Conservation (phyloP, 2,329 filamentous ascomycete genomes). For the Aspergillus eucalypticola region DNA sequence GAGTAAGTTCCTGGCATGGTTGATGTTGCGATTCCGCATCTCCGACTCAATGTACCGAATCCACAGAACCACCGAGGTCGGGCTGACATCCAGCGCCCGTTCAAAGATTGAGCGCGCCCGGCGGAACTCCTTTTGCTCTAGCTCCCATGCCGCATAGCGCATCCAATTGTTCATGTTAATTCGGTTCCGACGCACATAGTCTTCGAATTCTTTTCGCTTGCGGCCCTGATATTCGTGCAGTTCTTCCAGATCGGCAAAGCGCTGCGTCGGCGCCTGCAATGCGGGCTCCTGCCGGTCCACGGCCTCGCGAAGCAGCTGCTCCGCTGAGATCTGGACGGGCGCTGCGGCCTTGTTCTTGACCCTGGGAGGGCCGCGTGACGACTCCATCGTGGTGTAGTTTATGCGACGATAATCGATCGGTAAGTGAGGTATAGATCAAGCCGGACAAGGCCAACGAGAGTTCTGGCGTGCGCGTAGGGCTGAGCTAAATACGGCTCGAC, state of each 20-base stretch:
- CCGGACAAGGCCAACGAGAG: background rate
- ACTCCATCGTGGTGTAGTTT: conserved; percentile 68
- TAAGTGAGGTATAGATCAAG: background rate
- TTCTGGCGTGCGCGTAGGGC: background rate
- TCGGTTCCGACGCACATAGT: conserved; percentile 93
- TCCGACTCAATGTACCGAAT: conserved; percentile 92
- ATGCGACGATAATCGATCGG: background rate
- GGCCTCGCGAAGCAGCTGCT: conserved; percentile 94
- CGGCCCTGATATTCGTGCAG: conserved; percentile 95
- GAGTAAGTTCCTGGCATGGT: conserved; percentile 90
- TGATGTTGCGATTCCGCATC: conserved; percentile 95
- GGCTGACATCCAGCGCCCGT: conserved; percentile 86
- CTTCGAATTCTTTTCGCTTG: conserved; percentile 94
- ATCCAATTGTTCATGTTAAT: conserved; percentile 99
- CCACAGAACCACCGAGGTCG: conserved; percentile 85
- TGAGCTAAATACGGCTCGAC: background rate
- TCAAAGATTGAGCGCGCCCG: conserved; percentile 93
- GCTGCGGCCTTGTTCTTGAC: conserved; percentile 99
- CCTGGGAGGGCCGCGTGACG: conserved; percentile 83
- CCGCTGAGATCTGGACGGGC: conserved; percentile 87
- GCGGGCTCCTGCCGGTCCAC: conserved; percentile 92
- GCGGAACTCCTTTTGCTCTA: conserved; percentile 96
- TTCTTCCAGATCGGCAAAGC: conserved; percentile 95
- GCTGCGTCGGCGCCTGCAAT: conserved; percentile 86
- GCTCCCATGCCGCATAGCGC: conserved; percentile 94